Conservation (phyloP, 306 rosid species). For the Inga oerstediana region DNA sequence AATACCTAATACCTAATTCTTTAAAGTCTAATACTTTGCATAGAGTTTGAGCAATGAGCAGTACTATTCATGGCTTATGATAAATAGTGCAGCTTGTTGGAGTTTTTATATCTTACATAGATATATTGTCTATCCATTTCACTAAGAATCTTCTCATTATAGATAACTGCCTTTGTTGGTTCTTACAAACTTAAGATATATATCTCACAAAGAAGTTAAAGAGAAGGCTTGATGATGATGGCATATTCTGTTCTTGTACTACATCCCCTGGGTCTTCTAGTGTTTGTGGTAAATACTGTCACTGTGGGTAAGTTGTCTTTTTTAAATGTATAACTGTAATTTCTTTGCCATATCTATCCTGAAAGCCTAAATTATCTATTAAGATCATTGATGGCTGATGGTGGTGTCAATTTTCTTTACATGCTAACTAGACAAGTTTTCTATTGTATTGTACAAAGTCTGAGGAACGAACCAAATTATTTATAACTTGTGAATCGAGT, state of each 20-base stretch:
- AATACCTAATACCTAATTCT: neutral
- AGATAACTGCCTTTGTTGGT: conserved; percentile 36
- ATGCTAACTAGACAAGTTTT: neutral
- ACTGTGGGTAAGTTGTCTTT: conserved; percentile 75
- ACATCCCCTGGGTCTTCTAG: conserved; percentile 58
- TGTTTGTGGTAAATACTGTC: conserved; percentile 89
- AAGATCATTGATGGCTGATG: neutral
- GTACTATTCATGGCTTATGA: neutral
- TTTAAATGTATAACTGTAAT: neutral
- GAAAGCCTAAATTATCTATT: neutral
- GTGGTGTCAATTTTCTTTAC: neutral
- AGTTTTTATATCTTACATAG: neutral
- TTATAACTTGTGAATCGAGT: neutral
- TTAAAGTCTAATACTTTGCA: neutral
- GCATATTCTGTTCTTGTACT: conserved; percentile 86
- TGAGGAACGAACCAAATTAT: neutral
- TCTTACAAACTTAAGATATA: conserved; percentile 70
- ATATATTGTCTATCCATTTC: neutral
- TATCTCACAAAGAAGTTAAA: conserved; percentile 78
- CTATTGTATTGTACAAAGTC: neutral
- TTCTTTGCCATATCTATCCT: neutral
- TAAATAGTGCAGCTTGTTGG: neutral
- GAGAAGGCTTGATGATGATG: conserved; percentile 84
- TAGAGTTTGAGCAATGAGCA: neutral
- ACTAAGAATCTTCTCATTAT: neutral